Percentiles rank a stretch among this genome's conserved stretches.
These are phyloP conservation scores for Linum tenue DNA, from an alignment of 345 rosid genomes.

Conservation along the genomic window DNA sequence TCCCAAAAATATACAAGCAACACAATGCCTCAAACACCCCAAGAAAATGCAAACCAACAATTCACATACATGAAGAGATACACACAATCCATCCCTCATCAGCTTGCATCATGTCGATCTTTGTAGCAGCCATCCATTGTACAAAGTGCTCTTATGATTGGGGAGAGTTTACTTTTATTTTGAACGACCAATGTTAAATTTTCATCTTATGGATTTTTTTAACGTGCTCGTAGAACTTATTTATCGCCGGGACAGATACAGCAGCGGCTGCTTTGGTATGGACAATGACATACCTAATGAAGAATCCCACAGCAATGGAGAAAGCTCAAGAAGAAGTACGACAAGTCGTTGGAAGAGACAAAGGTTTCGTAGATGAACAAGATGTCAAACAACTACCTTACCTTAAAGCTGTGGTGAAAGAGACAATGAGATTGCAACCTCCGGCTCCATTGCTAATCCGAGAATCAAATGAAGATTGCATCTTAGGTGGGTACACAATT, in stretches of 20 bases:
- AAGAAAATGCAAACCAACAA: too few relatives aligned
- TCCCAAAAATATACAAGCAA: too few relatives aligned
- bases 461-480: not conserved
- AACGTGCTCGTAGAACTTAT: not conserved
- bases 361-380: not conserved
- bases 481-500: not conserved
- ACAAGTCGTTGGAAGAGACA: not conserved
- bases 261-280: not conserved
- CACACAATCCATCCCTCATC: too few relatives aligned
- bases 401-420: not conserved
- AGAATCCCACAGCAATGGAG: not conserved
- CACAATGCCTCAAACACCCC: too few relatives aligned
- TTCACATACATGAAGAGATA: too few relatives aligned
- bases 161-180: too few relatives aligned
- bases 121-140: too few relatives aligned
- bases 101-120: too few relatives aligned
- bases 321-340: not conserved
- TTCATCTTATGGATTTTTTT: too few relatives aligned
- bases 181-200: too few relatives aligned
- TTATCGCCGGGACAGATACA: not conserved
- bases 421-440: not conserved
- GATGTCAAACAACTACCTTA: not conserved
- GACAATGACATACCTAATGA: not conserved
- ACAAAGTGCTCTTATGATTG: too few relatives aligned
- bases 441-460: not conserved